Percentiles rank a stretch among this genome's conserved stretches.
phyloP scores from a whole-genome alignment of 23 red algal species.

The Chondrus crispus region DNA sequence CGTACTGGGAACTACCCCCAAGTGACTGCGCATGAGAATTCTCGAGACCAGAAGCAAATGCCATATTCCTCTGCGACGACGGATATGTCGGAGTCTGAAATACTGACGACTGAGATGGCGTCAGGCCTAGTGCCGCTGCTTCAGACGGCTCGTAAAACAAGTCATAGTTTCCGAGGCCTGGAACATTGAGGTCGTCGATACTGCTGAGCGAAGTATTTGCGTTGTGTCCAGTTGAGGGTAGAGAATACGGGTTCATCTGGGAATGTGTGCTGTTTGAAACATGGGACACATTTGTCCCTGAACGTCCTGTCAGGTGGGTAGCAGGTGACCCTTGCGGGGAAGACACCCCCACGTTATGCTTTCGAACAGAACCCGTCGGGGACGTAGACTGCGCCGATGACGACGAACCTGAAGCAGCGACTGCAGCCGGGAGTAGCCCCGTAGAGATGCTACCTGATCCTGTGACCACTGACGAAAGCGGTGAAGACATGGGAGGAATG shows the following conservation, averaged over 20 bases:
- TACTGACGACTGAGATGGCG: neutral
- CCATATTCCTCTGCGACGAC: neutral
- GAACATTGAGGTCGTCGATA: neutral
- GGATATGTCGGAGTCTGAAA: neutral
- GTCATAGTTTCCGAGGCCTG: neutral
- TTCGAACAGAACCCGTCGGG: neutral
- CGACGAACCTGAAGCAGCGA: neutral
- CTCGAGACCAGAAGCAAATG: neutral
- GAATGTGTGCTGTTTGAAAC: neutral
- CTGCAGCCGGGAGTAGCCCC: neutral
- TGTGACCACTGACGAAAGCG: neutral
- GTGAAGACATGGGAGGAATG: neutral
- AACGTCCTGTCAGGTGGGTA: neutral
- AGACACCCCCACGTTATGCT: neutral
- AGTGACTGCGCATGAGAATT: conserved; percentile 28
- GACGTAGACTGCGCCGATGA: neutral
- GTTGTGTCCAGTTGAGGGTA: neutral
- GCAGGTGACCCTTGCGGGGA: neutral
- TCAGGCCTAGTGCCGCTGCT: neutral
- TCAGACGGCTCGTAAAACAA: neutral
- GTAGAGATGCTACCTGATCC: neutral
- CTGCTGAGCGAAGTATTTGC: neutral
- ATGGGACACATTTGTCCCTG: neutral
- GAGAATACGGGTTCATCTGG: neutral
- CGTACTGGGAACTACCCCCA: conserved; percentile 24